Evolutionary conservation across 257 asterid genomes (phyloP).

Genomic region (Scutellaria minor): DNA sequence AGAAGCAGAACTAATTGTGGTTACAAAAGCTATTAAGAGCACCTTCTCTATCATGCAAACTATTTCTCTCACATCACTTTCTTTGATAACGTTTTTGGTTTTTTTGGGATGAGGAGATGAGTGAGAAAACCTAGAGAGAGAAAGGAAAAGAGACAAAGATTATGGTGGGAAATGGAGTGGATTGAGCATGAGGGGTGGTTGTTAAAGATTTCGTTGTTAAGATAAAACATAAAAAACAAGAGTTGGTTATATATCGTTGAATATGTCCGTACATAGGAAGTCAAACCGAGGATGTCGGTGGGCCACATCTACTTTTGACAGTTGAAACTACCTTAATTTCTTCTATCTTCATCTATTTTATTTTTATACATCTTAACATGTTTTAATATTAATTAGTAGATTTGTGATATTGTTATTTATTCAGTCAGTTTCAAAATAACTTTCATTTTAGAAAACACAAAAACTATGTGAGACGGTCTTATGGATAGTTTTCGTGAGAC

Average conservation of each 20-base stretch:
- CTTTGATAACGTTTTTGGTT: background rate
- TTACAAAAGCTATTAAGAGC: slow-evolving; percentile 14
- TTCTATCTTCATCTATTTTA: background rate
- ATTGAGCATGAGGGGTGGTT: slow-evolving; percentile 32
- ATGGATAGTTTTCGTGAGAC: no score
- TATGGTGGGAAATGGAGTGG: slow-evolving; percentile 24
- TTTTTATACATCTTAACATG: background rate
- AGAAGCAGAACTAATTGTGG: slow-evolving; percentile 9
- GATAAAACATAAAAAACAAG: slow-evolving; percentile 25
- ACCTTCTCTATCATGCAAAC: slow-evolving; percentile 2
- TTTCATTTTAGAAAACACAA: no score
- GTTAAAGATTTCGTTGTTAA: slow-evolving; percentile 19
- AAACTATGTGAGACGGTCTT: no score
- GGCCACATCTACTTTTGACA: slow-evolving; percentile 29
- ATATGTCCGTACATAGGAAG: slow-evolving; percentile 42
- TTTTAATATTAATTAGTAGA: background rate
- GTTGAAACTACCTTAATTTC: slow-evolving; percentile 25
- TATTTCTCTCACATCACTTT: slow-evolving; percentile 37
- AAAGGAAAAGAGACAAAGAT: background rate
- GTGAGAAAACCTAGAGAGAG: slow-evolving; percentile 16
- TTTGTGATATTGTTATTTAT: no score
- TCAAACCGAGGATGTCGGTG: slow-evolving; percentile 44
- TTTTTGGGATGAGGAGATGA: background rate
- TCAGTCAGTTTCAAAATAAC: no score
- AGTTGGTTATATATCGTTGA: slow-evolving; percentile 39